Conservation (phyloP, 257 asterid species). For the Nicotiana tabacum region DNA sequence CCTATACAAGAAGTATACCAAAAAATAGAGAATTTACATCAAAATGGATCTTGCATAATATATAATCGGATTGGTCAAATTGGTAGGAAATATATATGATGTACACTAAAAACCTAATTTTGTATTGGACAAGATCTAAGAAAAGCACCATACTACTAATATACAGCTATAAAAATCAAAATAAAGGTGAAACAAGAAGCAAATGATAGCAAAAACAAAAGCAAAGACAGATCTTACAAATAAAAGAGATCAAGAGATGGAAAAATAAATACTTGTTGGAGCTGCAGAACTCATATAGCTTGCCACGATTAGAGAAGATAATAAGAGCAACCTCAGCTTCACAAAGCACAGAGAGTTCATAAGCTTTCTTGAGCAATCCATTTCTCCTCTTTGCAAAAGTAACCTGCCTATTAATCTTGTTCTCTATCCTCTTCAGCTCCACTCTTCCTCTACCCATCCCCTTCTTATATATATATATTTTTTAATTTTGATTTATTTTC, state of each 20-base stretch:
- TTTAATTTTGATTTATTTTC: background rate
- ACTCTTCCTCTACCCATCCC: constrained; percentile 88
- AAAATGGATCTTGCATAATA: no score
- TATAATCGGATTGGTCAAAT: background rate
- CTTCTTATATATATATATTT: background rate
- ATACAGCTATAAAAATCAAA: background rate
- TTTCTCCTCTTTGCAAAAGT: constrained; percentile 87
- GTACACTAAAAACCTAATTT: background rate
- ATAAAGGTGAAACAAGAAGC: background rate
- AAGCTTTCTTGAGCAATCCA: constrained; percentile 76
- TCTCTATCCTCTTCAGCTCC: constrained; percentile 85
- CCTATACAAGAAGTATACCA: no score
- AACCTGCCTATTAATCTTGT: constrained; percentile 84
- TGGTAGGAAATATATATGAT: background rate
- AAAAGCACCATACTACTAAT: background rate
- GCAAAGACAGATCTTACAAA: background rate
- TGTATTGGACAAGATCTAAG: background rate
- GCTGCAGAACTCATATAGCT: constrained; percentile 90
- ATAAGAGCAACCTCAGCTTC: constrained; percentile 85
- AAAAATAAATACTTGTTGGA: constrained; percentile 46
- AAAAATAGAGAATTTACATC: no score
- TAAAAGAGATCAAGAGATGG: background rate
- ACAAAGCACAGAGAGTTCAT: constrained; percentile 75
- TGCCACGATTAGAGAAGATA: constrained; percentile 87
- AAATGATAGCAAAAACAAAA: background rate